Evolutionary conservation across 495 filamentous ascomycete species (phyloP).

Genomic region (Talaromyces thailandensis): DNA sequence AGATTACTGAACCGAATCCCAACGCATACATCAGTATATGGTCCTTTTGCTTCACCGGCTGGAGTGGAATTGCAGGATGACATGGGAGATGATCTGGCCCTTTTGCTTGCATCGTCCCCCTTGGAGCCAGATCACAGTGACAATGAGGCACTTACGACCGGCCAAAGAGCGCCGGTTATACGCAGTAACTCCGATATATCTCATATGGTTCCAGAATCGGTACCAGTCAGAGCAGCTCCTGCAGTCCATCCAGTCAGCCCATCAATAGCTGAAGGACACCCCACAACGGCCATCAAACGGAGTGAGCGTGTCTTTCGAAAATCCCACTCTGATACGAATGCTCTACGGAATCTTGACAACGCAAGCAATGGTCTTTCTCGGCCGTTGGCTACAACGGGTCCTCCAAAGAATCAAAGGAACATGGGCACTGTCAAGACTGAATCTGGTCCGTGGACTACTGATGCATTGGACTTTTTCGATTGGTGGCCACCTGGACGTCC

Average conservation of each 20-base stretch:
- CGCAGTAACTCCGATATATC: slow-evolving; percentile 5
- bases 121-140: background rate
- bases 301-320: slow-evolving; percentile 1
- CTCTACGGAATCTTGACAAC: background rate
- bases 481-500: slow-evolving; percentile 38
- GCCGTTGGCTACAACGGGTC: background rate
- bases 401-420: background rate
- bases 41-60: slow-evolving; percentile 2
- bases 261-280: background rate
- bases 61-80: slow-evolving; percentile 1
- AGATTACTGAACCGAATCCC: slow-evolving; percentile 8
- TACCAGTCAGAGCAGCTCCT: background rate
- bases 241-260: background rate
- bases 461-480: slow-evolving; percentile 52
- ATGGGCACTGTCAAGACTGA: background rate
- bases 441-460: slow-evolving; percentile 45
- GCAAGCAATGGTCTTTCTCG: background rate
- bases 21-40: slow-evolving; percentile 3
- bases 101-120: background rate
- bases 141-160: background rate
- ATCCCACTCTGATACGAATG: slow-evolving; percentile 4
- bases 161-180: background rate
- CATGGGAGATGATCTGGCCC: background rate
- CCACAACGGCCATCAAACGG: background rate
- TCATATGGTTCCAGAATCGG: background rate